A percentile compares a stretch with the other conserved stretches of the same genome.
phyloP scores from a whole-genome alignment of 768 basidiomycete species.

The Leccinellum rugosiceps region DNA sequence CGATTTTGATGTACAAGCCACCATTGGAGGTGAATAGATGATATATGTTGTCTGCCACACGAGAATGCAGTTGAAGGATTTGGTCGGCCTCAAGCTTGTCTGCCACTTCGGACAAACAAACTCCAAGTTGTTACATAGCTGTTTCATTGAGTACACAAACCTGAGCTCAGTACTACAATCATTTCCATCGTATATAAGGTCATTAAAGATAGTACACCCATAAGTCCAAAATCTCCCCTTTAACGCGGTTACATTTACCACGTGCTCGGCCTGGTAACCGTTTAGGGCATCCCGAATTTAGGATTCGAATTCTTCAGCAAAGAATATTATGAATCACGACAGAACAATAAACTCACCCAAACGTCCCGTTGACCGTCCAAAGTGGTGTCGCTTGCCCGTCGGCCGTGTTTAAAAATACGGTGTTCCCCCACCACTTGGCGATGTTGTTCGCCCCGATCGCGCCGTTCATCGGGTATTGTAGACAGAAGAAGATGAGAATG shows the following conservation, averaged over 20 bases:
- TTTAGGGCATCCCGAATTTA: slow-evolving; percentile 52
- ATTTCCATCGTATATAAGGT: neutral
- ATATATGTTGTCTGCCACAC: slow-evolving; percentile 76
- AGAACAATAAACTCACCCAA: slow-evolving; percentile 24
- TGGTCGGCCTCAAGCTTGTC: slow-evolving; percentile 53
- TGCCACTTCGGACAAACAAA: neutral
- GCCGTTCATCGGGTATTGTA: slow-evolving; percentile 64
- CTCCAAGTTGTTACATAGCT: neutral
- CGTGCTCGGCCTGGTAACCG: neutral
- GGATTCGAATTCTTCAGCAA: slow-evolving; percentile 40
- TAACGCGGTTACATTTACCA: neutral
- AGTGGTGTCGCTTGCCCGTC: slow-evolving; percentile 24
- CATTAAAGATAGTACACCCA: neutral
- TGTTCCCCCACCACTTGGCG: slow-evolving; percentile 71
- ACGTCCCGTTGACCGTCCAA: slow-evolving; percentile 15
- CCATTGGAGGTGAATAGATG: no score
- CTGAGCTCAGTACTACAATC: neutral
- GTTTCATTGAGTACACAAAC: neutral
- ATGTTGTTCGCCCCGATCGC: slow-evolving; percentile 54
- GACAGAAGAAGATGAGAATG: slow-evolving; percentile 55
- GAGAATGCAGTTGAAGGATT: slow-evolving; percentile 78
- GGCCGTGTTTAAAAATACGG: slow-evolving; percentile 31
- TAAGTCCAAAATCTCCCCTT: neutral
- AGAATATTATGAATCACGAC: neutral
- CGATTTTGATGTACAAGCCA: slow-evolving; percentile 90